A percentile compares a stretch with the other conserved stretches of the same genome.
Conservation (phyloP, 2,329 filamentous ascomycete genomes). For the Hymenoscyphus fraxineus region DNA sequence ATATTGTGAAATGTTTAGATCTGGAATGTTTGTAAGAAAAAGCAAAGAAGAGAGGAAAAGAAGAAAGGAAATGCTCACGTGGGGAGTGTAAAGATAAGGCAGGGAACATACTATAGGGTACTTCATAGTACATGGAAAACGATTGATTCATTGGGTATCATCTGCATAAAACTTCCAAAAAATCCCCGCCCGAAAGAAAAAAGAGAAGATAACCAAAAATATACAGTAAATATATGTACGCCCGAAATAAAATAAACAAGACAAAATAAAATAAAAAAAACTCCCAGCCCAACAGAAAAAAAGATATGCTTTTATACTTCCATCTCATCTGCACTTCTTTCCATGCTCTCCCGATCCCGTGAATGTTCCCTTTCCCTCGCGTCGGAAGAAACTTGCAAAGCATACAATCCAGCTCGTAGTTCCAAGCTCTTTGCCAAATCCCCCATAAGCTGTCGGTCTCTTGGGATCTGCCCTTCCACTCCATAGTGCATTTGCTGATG, state of each 20-base stretch:
- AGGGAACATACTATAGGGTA: no score
- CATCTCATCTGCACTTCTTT: neutral
- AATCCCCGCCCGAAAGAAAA: neutral
- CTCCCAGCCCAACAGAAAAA: neutral
- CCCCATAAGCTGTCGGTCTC: neutral
- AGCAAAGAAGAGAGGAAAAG: no score
- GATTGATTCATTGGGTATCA: constrained; percentile 4
- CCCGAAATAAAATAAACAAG: neutral
- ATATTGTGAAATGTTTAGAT: no score
- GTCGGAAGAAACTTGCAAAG: constrained; percentile 7
- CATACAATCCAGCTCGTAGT: constrained; percentile 1
- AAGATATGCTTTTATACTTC: no score
- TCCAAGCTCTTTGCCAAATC: constrained; percentile 11
- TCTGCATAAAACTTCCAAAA: neutral
- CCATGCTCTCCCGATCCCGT: neutral
- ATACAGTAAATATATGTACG: neutral
- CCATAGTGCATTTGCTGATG: constrained; percentile 4
- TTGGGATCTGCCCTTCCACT: neutral
- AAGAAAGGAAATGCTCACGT: no score
- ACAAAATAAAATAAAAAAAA: no score
- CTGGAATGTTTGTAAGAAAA: no score
- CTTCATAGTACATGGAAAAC: neutral
- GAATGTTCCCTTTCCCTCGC: constrained; percentile 1
- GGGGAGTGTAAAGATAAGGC: no score
- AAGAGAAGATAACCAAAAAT: neutral